These are phyloP conservation scores for Amaranthus tricolor DNA, from an alignment of 179 eudicot species.

Conservation along the genomic window DNA sequence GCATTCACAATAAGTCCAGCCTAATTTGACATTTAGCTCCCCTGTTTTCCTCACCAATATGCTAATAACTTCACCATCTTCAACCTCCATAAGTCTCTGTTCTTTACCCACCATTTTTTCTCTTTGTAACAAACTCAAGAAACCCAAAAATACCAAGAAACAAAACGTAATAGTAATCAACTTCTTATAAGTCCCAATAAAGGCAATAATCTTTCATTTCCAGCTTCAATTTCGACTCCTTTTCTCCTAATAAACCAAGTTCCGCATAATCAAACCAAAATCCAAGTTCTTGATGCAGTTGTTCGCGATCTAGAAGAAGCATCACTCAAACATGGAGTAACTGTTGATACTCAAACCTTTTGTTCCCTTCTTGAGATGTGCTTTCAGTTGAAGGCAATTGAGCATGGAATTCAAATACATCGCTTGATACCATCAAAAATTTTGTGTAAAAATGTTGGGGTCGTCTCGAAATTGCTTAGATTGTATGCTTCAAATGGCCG, in stretches of 20 bases:
- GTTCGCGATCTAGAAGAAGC: constrained; percentile 57
- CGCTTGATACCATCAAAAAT: constrained; percentile 54
- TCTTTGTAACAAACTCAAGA: constrained; percentile 19
- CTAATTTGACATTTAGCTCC: no score
- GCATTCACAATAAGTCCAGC: no score
- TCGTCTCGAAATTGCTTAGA: constrained; percentile 67
- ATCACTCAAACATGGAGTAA: constrained; percentile 44
- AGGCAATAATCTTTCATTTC: constrained; percentile 28
- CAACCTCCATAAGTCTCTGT: no score
- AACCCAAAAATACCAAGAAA: constrained; percentile 19
- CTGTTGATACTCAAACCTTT: constrained; percentile 54
- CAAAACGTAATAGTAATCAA: background rate
- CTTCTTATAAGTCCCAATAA: constrained; percentile 19
- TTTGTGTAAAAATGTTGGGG: constrained; percentile 50
- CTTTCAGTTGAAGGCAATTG: constrained; percentile 51
- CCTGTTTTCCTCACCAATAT: no score
- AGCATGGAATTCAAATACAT: constrained; percentile 55
- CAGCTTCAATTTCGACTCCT: constrained; percentile 55
- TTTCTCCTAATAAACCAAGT: constrained; percentile 34
- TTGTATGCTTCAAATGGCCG: constrained; percentile 59
- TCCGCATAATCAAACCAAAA: constrained; percentile 37
- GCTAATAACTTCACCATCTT: no score
- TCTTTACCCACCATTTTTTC: constrained; percentile 12
- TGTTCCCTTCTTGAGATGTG: constrained; percentile 73
- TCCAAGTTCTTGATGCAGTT: constrained; percentile 62